These are phyloP conservation scores for Nakaseomyces delphensis DNA, from an alignment of 1,139 yeast genomes.

Conservation along the genomic window DNA sequence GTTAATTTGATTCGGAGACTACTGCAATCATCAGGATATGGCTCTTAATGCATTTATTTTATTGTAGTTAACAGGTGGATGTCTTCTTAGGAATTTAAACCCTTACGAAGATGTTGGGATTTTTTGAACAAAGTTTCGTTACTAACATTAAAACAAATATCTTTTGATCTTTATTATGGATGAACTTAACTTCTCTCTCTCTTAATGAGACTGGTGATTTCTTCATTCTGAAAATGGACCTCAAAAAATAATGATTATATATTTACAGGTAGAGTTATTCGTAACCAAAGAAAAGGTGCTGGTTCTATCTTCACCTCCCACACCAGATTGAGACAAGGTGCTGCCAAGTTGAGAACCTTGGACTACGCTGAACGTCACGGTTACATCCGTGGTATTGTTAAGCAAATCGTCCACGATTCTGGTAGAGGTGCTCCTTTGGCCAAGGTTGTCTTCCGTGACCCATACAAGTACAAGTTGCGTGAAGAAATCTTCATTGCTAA, in stretches of 20 bases:
- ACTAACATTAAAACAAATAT: no score
- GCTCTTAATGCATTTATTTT: no score
- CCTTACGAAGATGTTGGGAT: no score
- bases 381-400: slow-evolving; percentile 97
- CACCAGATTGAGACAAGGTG: slow-evolving; percentile 99
- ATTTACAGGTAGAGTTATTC: slow-evolving; percentile 94
- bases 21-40: no score
- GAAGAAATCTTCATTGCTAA: slow-evolving; percentile 98
- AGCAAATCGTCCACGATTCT: slow-evolving; percentile 98
- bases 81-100: no score
- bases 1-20: no score
- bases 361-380: slow-evolving; percentile 99
- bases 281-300: slow-evolving; percentile 99
- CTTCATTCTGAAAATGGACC: no score
- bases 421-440: slow-evolving; percentile 99
- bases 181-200: no score
- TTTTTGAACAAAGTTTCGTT: no score
- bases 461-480: slow-evolving; percentile 96
- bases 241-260: slow-evolving; percentile 15
- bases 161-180: no score
- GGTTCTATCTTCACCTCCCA: slow-evolving; percentile 99
- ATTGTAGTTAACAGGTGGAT: no score
- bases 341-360: slow-evolving; percentile 99
- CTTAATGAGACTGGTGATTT: no score
- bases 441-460: slow-evolving; percentile 98